Conservation (phyloP, 2,329 filamentous ascomycete genomes). For the Myriangium duriaei region DNA sequence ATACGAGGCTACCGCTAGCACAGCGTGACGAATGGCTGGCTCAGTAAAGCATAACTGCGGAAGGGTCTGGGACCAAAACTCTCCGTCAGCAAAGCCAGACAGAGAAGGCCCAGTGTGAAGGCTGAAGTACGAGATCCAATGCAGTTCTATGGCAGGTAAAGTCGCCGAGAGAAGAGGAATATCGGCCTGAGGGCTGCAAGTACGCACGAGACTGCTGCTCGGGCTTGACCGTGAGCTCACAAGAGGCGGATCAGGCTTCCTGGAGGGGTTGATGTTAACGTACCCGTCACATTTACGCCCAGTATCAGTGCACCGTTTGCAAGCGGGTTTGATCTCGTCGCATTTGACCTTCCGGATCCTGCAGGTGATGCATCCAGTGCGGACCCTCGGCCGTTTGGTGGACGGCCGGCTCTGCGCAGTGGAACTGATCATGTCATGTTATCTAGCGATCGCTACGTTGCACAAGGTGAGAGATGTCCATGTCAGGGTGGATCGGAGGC, state of each 20-base stretch:
- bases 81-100: slow-evolving; percentile 15
- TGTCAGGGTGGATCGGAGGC: too few species aligned
- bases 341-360: slow-evolving; percentile 47
- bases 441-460: too few species aligned
- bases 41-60: slow-evolving; percentile 21
- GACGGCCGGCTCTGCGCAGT: too few species aligned
- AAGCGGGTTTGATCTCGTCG: slow-evolving; percentile 42
- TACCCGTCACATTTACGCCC: slow-evolving; percentile 48
- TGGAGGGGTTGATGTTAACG: too few species aligned
- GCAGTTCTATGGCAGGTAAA: slow-evolving; percentile 2
- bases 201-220: too few species aligned
- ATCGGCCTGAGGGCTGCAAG: not conserved
- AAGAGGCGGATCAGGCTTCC: too few species aligned
- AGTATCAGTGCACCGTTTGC: slow-evolving; percentile 41
- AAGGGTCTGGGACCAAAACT: slow-evolving; percentile 21
- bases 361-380: slow-evolving; percentile 42
- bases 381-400: slow-evolving; percentile 5
- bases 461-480: too few species aligned
- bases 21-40: slow-evolving; percentile 21
- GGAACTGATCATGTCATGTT: too few species aligned
- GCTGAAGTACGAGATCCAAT: slow-evolving; percentile 17
- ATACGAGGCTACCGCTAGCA: slow-evolving; percentile 21
- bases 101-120: slow-evolving; percentile 14
- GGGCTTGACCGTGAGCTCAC: too few species aligned
- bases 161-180: not conserved